Conservation (phyloP, 2,329 filamentous ascomycete genomes). For the Ceratocystis lukuohia region DNA sequence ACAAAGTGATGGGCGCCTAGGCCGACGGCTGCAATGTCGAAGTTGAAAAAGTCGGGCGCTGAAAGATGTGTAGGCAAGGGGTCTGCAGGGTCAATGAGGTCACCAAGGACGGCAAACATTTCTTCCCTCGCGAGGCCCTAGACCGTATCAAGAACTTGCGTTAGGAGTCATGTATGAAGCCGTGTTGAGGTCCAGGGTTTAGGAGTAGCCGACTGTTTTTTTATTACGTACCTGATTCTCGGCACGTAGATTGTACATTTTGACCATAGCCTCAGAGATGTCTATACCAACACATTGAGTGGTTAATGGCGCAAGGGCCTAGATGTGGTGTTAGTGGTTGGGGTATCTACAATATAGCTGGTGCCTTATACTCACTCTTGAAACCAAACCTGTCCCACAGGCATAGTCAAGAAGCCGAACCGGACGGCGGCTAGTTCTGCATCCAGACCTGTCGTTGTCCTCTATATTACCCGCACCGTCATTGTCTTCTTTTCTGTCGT, state of each 20-base stretch:
- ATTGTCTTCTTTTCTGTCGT: constrained; percentile 5
- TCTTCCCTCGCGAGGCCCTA: constrained; percentile 38
- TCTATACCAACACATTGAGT: constrained; percentile 56
- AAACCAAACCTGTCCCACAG: constrained; percentile 56
- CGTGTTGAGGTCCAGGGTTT: not conserved
- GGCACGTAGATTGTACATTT: constrained; percentile 49
- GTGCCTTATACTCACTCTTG: constrained; percentile 36
- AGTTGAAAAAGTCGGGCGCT: constrained; percentile 49
- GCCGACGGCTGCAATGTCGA: constrained; percentile 53
- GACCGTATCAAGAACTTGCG: not conserved
- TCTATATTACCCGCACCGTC: not conserved
- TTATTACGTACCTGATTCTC: constrained; percentile 35
- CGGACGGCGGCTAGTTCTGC: constrained; percentile 21
- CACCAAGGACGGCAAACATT: constrained; percentile 44
- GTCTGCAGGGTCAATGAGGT: constrained; percentile 38
- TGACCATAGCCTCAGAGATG: constrained; percentile 57
- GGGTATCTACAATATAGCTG: not conserved
- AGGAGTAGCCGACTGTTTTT: not conserved
- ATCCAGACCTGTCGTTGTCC: not conserved
- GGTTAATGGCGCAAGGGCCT: constrained; percentile 49
- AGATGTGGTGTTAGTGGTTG: not conserved
- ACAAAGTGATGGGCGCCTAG: constrained; percentile 56
- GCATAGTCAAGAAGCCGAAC: constrained; percentile 59
- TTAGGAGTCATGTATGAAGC: not conserved
- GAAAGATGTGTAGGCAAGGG: constrained; percentile 42